Percentiles rank a stretch among this genome's conserved stretches.
These are phyloP conservation scores for Phytophthora ramorum DNA, from an alignment of 352 stramenopile species.

Conservation along the genomic window DNA sequence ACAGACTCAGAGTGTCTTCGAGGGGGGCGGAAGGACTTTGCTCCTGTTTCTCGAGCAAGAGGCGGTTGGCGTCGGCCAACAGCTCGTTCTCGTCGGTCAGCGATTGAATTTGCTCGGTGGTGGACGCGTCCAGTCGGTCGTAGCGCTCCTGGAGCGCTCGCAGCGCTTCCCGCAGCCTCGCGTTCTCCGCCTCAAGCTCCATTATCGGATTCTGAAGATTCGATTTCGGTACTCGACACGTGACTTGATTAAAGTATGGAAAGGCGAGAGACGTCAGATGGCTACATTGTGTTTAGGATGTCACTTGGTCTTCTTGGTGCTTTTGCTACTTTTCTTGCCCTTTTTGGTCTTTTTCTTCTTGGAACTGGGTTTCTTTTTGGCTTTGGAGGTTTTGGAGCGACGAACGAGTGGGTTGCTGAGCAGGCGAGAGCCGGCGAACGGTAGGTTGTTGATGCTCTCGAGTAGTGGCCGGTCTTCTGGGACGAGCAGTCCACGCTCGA, in stretches of 20 bases:
- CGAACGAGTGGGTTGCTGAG: conserved; percentile 49
- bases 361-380: conserved; percentile 36
- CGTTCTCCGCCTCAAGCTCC: conserved; percentile 55
- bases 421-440: conserved; percentile 55
- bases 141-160: conserved; percentile 58
- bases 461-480: conserved; percentile 62
- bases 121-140: conserved; percentile 43
- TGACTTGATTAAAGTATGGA: conserved; percentile 11
- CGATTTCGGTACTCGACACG: conserved; percentile 18
- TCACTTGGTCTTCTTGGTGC: conserved; percentile 21
- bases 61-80: conserved; percentile 74
- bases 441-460: conserved; percentile 61
- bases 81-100: conserved; percentile 81
- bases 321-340: conserved; percentile 43
- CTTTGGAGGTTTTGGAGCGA: conserved; percentile 27
- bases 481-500: conserved; percentile 66
- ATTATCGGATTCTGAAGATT: conserved; percentile 15
- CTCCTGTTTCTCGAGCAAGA: conserved; percentile 64
- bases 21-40: background rate
- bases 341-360: conserved; percentile 69
- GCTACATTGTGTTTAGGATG: conserved; percentile 21
- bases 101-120: conserved; percentile 50
- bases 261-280: conserved; percentile 20
- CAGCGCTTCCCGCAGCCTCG: conserved; percentile 51
- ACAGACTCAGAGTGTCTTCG: conserved; percentile 21